Percentiles rank a stretch among this genome's conserved stretches.
phyloP scores from a whole-genome alignment of 83 land plant genomes.

The Isoetes engelmannii region DNA sequence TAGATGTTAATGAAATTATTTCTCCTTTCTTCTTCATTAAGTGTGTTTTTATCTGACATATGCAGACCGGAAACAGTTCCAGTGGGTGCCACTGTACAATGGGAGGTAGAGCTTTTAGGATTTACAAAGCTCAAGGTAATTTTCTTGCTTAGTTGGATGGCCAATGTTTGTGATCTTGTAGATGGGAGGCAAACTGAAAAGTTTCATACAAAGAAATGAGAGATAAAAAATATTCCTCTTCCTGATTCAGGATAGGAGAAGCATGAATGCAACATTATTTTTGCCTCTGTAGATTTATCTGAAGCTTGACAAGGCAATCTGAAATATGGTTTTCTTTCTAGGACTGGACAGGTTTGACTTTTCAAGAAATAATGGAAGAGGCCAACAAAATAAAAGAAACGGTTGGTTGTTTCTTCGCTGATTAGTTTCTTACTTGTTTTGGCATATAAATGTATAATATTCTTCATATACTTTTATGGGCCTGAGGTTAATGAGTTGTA shows the following conservation, averaged over 20 bases:
- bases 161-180: background rate
- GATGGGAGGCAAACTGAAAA: background rate
- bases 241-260: too few species aligned
- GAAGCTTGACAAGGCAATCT: background rate
- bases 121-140: conserved; percentile 77
- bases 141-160: background rate
- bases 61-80: conserved; percentile 79
- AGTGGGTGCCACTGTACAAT: conserved; percentile 79
- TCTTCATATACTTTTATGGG: too few species aligned
- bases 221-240: too few species aligned
- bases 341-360: conserved; percentile 91
- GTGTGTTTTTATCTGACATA: too few species aligned
- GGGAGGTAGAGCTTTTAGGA: conserved; percentile 87
- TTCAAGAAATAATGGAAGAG: conserved; percentile 81
- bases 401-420: conserved; percentile 28
- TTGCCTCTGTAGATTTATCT: background rate
- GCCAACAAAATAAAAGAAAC: conserved; percentile 69
- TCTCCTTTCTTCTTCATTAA: too few species aligned
- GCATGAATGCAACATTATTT: too few species aligned
- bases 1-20: too few species aligned
- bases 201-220: too few species aligned
- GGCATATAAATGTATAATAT: too few species aligned
- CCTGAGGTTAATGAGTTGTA: too few species aligned
- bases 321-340: conserved; percentile 17
- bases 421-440: too few species aligned